These are phyloP conservation scores for Ophiostoma himal-ulmi DNA, from an alignment of 2,329 filamentous ascomycete genomes.

Conservation along the genomic window DNA sequence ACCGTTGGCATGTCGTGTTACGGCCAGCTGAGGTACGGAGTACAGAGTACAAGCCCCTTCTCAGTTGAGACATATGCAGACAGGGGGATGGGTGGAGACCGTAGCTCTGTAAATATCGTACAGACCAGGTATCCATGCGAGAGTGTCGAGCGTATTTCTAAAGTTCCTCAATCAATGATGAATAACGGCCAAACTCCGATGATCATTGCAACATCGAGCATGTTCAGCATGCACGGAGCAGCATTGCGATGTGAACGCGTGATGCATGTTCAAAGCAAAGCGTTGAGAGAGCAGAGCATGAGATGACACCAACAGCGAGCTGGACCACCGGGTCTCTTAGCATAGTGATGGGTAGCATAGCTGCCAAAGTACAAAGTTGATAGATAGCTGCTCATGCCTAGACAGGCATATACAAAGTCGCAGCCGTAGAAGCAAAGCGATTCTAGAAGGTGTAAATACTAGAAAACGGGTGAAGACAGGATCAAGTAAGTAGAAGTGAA, in stretches of 20 bases:
- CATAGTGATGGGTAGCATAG: neutral
- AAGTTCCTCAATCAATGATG: neutral
- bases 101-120: neutral
- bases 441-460: neutral
- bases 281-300: neutral
- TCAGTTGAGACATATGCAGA: conserved; percentile 3
- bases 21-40: neutral
- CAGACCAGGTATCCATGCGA: neutral
- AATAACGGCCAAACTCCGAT: conserved; percentile 5
- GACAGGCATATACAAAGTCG: neutral
- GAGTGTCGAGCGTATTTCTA: neutral
- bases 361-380: neutral
- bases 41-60: neutral
- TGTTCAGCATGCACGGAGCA: neutral
- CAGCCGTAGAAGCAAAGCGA: neutral
- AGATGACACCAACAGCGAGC: neutral
- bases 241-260: neutral
- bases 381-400: too few relatives aligned
- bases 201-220: neutral
- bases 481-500: neutral
- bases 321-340: neutral
- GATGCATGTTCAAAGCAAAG: neutral
- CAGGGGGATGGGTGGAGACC: neutral
- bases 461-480: neutral
- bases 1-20: conserved; percentile 1